Evolutionary conservation across 2,329 filamentous ascomycete species (phyloP), one percentile per base, ranked within the genome.

Genomic region (Fusarium tuaranense): DNA sequence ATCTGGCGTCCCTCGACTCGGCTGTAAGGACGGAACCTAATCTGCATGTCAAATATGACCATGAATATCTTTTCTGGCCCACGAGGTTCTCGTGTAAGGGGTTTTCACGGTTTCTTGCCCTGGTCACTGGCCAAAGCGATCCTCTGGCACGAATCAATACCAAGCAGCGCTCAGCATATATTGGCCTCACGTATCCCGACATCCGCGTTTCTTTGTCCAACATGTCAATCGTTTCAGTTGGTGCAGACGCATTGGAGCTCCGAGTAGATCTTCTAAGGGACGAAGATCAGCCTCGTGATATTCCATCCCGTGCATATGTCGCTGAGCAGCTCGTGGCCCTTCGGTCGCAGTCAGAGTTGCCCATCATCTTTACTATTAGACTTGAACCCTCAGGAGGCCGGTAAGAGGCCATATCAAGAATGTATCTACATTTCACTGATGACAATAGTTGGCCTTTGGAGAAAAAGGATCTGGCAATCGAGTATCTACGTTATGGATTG

Each of bases 181-280:
- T 72, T 16, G 70, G 70, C n/a, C 61, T 70, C 18, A 70, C 70
- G 3, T 72, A 70, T 22, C 70, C 67, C 20, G 63, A 72, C 32
- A 64, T 72, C 32, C 70, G 64, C 4, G 46, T 72, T 4, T 63
- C 70, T 13, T 30, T 72, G n/a, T 70, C 67, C 30, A 72, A 72
- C 39, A 72, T 72, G 63, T 46, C 70, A 13, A 72, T 72, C 36
- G 67, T 72, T 18, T 72, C 70, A 7, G 70, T 72, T 14, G 70
- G 70, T 7, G 70, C 67, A 7, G 70, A 72, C 41, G 70, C 70
- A 22, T 39, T 72, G 25, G 70, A 72, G 27, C 39, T 72, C 4
- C 63, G 70, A 30, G 63, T 67, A 3, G 70, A 72, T 32, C 48
- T 72, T 8, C 39, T 72, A 7, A 53, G 44, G 10, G 63, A 70